phyloP scores from a whole-genome alignment of 202 grass and related monocot species.

The Musa balbisiana region DNA sequence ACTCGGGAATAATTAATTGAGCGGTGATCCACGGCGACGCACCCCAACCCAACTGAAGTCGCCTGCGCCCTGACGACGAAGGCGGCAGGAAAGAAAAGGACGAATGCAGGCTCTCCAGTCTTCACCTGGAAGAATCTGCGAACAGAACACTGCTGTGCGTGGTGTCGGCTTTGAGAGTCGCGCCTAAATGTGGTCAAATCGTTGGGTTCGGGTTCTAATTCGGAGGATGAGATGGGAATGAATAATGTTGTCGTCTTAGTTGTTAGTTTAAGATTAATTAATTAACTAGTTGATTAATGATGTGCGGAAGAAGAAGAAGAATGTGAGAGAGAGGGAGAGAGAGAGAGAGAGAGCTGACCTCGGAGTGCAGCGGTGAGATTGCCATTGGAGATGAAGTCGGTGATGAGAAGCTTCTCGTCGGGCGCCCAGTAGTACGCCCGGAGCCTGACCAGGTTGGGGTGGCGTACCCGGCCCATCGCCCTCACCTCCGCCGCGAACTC shows the following conservation, averaged over 20 bases:
- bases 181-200: too few species aligned
- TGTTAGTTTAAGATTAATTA: neutral
- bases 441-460: slow-evolving; percentile 76
- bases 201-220: too few species aligned
- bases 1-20: too few species aligned
- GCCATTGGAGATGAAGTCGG: slow-evolving; percentile 90
- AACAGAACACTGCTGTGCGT: neutral
- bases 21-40: too few species aligned
- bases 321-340: neutral
- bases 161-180: neutral
- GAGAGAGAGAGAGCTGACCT: slow-evolving; percentile 26
- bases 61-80: neutral
- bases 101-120: neutral
- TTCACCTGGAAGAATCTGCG: too few species aligned
- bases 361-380: slow-evolving; percentile 72
- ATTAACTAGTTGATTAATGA: neutral
- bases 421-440: slow-evolving; percentile 89
- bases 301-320: too few species aligned
- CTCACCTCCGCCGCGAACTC: slow-evolving; percentile 80
- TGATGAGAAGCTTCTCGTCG: slow-evolving; percentile 96
- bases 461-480: slow-evolving; percentile 51
- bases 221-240: too few species aligned
- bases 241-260: too few species aligned
- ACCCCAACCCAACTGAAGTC: too few species aligned
- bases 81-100: neutral